A percentile compares a stretch with the other conserved stretches of the same genome.
Evolutionary conservation across 257 asterid genomes (phyloP).

Genomic region (Nicotiana attenuata): DNA sequence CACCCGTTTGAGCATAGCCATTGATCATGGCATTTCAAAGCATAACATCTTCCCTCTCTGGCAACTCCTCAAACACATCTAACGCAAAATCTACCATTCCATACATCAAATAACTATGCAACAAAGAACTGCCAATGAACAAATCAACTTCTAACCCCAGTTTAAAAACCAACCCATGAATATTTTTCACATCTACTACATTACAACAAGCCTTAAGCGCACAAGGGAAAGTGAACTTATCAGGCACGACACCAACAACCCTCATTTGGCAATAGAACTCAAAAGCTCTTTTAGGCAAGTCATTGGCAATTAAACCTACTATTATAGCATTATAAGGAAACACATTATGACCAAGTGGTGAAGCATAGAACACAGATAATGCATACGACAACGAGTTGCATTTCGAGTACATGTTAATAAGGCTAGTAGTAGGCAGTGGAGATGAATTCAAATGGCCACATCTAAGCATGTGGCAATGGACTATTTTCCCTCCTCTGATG

Average conservation of each 20-base stretch:
- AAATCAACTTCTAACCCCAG: slow-evolving; percentile 52
- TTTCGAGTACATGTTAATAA: slow-evolving; percentile 85
- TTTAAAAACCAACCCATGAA: slow-evolving; percentile 55
- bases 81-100: slow-evolving; percentile 54
- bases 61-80: no score
- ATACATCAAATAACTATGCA: slow-evolving; percentile 50
- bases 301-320: slow-evolving; percentile 52
- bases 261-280: slow-evolving; percentile 50
- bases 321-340: slow-evolving; percentile 63
- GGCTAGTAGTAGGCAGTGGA: slow-evolving; percentile 52
- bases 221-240: slow-evolving; percentile 73
- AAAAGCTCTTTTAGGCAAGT: slow-evolving; percentile 31
- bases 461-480: no score
- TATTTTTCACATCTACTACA: slow-evolving; percentile 34
- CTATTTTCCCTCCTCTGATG: no score
- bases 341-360: slow-evolving; percentile 43
- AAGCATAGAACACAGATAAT: slow-evolving; percentile 41
- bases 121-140: slow-evolving; percentile 67
- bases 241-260: slow-evolving; percentile 49
- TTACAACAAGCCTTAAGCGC: slow-evolving; percentile 60
- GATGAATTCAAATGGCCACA: no score
- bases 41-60: no score
- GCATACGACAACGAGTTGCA: slow-evolving; percentile 59
- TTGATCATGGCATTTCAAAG: no score
- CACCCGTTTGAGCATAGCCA: no score